phyloP scores from a whole-genome alignment of 1,139 yeast species.

The Blastobotrys serpentis region DNA sequence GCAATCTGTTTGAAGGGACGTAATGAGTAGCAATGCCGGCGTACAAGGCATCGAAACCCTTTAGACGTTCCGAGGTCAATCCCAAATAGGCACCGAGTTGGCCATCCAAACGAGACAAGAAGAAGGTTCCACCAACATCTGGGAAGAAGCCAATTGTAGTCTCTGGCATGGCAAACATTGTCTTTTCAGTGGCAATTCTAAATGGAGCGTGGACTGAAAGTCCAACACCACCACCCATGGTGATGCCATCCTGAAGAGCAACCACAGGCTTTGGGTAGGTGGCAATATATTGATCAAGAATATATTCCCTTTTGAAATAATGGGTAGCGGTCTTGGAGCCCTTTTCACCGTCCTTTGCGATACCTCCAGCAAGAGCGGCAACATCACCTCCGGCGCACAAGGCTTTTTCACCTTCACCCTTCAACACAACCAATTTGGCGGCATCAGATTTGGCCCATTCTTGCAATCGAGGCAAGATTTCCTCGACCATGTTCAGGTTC shows the following conservation, averaged over 20 bases:
- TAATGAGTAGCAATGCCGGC: slow-evolving; percentile 92
- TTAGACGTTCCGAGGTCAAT: slow-evolving; percentile 75
- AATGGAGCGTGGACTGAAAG: slow-evolving; percentile 90
- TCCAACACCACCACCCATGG: slow-evolving; percentile 99
- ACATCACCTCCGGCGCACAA: slow-evolving; percentile 88
- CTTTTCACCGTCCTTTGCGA: slow-evolving; percentile 44
- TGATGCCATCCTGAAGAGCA: slow-evolving; percentile 84
- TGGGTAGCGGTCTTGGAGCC: slow-evolving; percentile 48
- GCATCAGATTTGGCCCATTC: slow-evolving; percentile 72
- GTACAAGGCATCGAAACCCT: slow-evolving; percentile 75
- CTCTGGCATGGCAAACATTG: slow-evolving; percentile 96
- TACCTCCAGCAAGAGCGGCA: slow-evolving; percentile 59
- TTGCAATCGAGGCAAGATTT: slow-evolving; percentile 68
- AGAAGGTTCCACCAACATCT: slow-evolving; percentile 92
- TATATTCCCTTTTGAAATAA: slow-evolving; percentile 79
- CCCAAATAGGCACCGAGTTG: slow-evolving; percentile 84
- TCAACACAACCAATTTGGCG: slow-evolving; percentile 65
- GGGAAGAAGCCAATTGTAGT: slow-evolving; percentile 96
- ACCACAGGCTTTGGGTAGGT: slow-evolving; percentile 84
- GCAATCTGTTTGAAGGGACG: slow-evolving; percentile 63
- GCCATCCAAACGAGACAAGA: slow-evolving; percentile 78
- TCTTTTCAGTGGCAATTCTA: slow-evolving; percentile 85
- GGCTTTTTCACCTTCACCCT: slow-evolving; percentile 57
- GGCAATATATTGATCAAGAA: slow-evolving; percentile 73
- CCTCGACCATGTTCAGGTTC: slow-evolving; percentile 71